Conservation (phyloP, 2,329 filamentous ascomycete genomes). For the Gliomastix tumulicola region DNA sequence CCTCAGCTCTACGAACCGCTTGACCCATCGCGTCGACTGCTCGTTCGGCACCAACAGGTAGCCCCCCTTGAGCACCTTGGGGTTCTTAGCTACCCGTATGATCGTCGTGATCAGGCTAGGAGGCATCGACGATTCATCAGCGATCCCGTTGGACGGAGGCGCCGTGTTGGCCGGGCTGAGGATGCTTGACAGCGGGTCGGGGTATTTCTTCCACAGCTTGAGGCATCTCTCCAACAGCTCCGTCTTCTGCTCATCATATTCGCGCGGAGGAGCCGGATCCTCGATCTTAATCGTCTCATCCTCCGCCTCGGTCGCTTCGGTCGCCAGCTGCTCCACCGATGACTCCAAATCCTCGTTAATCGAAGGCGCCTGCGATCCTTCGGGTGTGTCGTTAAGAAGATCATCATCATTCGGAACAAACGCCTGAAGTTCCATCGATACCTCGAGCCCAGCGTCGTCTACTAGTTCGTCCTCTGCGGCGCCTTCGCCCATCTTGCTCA, state of each 20-base stretch:
- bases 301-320: constrained; percentile 14
- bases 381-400: constrained; percentile 50
- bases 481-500: constrained; percentile 55
- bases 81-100: constrained; percentile 73
- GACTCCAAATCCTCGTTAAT: too few species aligned
- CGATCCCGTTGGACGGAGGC: constrained; percentile 58
- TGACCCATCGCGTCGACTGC: constrained; percentile 78
- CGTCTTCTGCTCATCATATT: constrained; percentile 38
- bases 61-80: constrained; percentile 74
- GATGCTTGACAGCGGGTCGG: constrained; percentile 47
- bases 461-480: constrained; percentile 33
- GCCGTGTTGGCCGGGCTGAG: constrained; percentile 56
- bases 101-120: constrained; percentile 71
- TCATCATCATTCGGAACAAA: constrained; percentile 48
- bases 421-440: constrained; percentile 23
- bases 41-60: constrained; percentile 82
- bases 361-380: constrained; percentile 37
- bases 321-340: too few species aligned
- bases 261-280: constrained; percentile 14
- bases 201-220: constrained; percentile 57
- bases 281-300: constrained; percentile 12
- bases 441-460: constrained; percentile 27
- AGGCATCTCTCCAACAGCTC: constrained; percentile 48
- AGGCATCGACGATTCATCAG: constrained; percentile 35
- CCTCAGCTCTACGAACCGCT: constrained; percentile 86